Percentiles rank a stretch among this genome's conserved stretches.
These are phyloP conservation scores for Starmerella apicola DNA, from an alignment of 805 yeast genomes.

Conservation along the genomic window DNA sequence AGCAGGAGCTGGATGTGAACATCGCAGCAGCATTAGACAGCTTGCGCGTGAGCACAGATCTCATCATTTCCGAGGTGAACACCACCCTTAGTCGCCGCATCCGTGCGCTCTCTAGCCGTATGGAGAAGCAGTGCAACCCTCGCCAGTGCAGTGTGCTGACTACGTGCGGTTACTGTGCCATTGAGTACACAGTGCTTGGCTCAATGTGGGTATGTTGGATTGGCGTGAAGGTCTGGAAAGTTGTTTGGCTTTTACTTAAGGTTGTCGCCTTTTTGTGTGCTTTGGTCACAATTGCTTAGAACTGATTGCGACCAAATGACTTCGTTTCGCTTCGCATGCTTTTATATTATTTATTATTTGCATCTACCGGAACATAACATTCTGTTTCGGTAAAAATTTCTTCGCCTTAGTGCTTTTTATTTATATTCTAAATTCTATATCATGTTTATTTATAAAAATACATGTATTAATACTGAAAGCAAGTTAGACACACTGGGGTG, in stretches of 20 bases:
- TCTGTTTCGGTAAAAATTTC: too few relatives aligned
- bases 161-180: constrained; percentile 10
- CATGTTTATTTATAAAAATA: too few relatives aligned
- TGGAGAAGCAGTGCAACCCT: constrained; percentile 17
- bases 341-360: too few relatives aligned
- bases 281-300: too few relatives aligned
- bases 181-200: constrained; percentile 19
- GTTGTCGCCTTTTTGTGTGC: too few relatives aligned
- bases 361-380: too few relatives aligned
- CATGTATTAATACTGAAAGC: too few relatives aligned
- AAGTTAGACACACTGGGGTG: too few relatives aligned
- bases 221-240: constrained; percentile 9
- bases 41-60: constrained; percentile 21
- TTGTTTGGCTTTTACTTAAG: background rate
- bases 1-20: constrained; percentile 16
- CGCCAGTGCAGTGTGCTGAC: constrained; percentile 8
- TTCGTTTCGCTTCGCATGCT: too few relatives aligned
- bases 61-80: constrained; percentile 22
- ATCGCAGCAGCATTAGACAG: constrained; percentile 18
- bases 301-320: too few relatives aligned
- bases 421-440: too few relatives aligned
- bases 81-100: constrained; percentile 22
- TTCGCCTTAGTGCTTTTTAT: too few relatives aligned
- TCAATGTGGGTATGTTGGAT: constrained; percentile 21
- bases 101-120: constrained; percentile 19